These are phyloP conservation scores for Phytophthora ohioensis DNA, from an alignment of 352 stramenopile species.

Conservation along the genomic window DNA sequence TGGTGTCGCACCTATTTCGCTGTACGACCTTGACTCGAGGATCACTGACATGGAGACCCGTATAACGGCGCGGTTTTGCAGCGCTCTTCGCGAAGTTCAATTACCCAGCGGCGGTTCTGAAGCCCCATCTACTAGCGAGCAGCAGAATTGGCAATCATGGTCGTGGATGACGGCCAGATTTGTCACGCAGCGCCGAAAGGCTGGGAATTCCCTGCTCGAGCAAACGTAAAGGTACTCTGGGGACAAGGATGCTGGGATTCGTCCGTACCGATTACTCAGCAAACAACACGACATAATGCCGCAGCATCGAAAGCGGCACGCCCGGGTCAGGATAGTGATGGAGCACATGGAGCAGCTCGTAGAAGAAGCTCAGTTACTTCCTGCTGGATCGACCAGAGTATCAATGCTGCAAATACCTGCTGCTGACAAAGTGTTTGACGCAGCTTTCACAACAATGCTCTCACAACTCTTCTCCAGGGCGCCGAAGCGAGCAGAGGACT, in stretches of 20 bases:
- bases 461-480: not conserved
- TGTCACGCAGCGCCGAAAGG: not conserved
- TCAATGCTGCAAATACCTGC: not conserved
- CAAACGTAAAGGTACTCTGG: conserved; percentile 1
- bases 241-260: conserved; percentile 3
- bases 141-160: not conserved
- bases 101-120: no score
- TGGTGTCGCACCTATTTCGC: conserved; percentile 2
- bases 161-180: conserved; percentile 1
- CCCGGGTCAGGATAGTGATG: conserved; percentile 13
- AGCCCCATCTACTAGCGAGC: not conserved
- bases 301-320: conserved; percentile 15
- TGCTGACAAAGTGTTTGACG: not conserved
- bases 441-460: not conserved
- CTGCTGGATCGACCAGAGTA: not conserved
- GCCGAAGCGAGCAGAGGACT: not conserved
- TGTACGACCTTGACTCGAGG: not conserved
- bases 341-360: not conserved
- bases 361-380: not conserved
- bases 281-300: conserved; percentile 22
- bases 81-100: no score
- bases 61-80: no score
- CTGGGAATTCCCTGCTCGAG: conserved; percentile 12
- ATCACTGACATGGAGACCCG: not conserved
- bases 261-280: conserved; percentile 1